Conservation (phyloP, 441 rosid species). For the Gossypium trilobum region DNA sequence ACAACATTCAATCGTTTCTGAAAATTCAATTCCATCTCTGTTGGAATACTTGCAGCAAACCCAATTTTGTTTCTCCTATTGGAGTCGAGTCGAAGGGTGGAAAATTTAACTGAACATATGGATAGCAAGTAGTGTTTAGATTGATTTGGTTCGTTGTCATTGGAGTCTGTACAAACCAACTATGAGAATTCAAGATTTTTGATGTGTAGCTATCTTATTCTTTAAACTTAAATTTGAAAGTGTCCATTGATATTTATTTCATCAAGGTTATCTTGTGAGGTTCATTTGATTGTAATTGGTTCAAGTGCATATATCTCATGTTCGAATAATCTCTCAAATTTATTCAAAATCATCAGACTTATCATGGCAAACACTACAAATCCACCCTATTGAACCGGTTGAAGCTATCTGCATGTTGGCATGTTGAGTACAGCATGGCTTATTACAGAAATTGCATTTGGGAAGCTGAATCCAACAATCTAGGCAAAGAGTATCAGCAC, state of each 20-base stretch:
- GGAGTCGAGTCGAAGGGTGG: constrained; percentile 28
- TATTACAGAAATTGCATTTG: constrained; percentile 63
- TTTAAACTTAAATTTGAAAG: no score
- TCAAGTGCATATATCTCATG: neutral
- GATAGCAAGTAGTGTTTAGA: constrained; percentile 18
- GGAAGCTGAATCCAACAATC: constrained; percentile 69
- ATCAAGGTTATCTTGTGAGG: neutral
- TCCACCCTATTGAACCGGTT: constrained; percentile 26
- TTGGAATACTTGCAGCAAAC: constrained; percentile 26
- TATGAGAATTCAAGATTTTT: constrained; percentile 5
- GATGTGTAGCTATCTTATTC: no score
- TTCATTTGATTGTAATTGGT: neutral
- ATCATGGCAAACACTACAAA: constrained; percentile 45
- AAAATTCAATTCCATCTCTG: constrained; percentile 11
- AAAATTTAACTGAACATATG: constrained; percentile 25
- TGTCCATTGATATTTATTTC: neutral
- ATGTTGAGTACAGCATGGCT: constrained; percentile 59
- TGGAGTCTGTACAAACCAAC: constrained; percentile 25
- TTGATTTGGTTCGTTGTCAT: constrained; percentile 9
- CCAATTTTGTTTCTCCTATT: constrained; percentile 55
- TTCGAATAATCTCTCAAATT: neutral
- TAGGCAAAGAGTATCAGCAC: constrained; percentile 45
- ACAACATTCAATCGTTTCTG: neutral
- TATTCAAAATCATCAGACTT: constrained; percentile 18
- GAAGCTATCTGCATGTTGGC: constrained; percentile 13